Evolutionary conservation across 257 asterid species (phyloP).

Genomic region (Knoxia roxburghii): DNA sequence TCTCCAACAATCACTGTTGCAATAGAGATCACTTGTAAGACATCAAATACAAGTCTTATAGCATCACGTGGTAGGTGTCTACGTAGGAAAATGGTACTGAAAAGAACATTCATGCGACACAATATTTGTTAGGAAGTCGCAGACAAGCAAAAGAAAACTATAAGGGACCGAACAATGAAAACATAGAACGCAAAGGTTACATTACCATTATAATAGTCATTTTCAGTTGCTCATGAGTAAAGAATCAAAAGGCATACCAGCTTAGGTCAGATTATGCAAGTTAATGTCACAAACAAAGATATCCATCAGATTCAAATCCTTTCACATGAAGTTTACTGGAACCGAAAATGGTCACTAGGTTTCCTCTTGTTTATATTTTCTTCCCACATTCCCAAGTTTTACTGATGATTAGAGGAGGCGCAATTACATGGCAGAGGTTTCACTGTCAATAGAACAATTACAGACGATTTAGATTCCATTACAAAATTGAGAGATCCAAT

Average conservation of each 20-base stretch:
- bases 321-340: background rate
- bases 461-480: background rate
- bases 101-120: background rate
- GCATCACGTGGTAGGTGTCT: constrained; percentile 7
- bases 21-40: constrained; percentile 21
- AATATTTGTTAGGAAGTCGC: background rate
- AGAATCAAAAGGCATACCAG: background rate
- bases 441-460: background rate
- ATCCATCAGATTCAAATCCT: background rate
- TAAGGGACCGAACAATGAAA: background rate
- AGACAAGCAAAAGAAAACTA: background rate
- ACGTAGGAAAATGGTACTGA: background rate
- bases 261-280: background rate
- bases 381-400: background rate
- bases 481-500: background rate
- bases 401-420: no score
- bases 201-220: background rate
- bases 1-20: constrained; percentile 95
- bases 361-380: background rate
- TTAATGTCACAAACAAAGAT: background rate
- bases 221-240: background rate
- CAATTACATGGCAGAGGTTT: background rate
- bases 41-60: constrained; percentile 7
- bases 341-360: background rate
- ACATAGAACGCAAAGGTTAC: background rate